These are phyloP conservation scores for Xylariaceae sp. DNA, from an alignment of 2,329 filamentous ascomycete species.

Conservation along the genomic window DNA sequence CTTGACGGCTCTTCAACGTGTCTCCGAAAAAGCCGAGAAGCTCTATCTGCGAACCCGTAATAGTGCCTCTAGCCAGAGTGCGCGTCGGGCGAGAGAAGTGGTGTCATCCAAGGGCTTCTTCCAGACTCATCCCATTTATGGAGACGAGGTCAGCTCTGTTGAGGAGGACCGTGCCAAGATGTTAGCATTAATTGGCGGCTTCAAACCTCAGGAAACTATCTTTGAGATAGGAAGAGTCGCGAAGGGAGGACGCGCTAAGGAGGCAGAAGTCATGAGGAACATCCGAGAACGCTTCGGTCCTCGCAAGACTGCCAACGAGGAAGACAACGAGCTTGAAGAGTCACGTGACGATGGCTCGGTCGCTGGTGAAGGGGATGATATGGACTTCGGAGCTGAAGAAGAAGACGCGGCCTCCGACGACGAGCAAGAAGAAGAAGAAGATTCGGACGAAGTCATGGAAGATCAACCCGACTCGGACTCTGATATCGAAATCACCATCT, in stretches of 20 bases:
- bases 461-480: conserved; percentile 47
- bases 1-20: conserved; percentile 61
- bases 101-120: conserved; percentile 65
- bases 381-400: conserved; percentile 10
- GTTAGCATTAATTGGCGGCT: conserved; percentile 82
- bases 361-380: conserved; percentile 1
- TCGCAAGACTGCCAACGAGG: conserved; percentile 43
- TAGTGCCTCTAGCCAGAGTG: conserved; percentile 83
- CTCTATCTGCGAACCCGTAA: conserved; percentile 87
- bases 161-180: conserved; percentile 77
- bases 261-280: conserved; percentile 70
- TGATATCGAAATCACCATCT: conserved; percentile 66
- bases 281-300: conserved; percentile 64
- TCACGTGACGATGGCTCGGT: conserved; percentile 23
- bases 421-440: conserved; percentile 15
- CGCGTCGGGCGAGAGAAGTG: conserved; percentile 76
- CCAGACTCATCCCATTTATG: conserved; percentile 76
- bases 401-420: conserved; percentile 10
- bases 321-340: conserved; percentile 38
- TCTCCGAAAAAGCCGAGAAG: conserved; percentile 84
- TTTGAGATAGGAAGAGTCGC: conserved; percentile 83
- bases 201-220: conserved; percentile 88
- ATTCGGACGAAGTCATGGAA: conserved; percentile 21
- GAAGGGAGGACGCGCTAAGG: conserved; percentile 55
- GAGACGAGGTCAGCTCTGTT: conserved; percentile 56